Conservation (phyloP, 257 asterid species). For the Cinchona pubescens region DNA sequence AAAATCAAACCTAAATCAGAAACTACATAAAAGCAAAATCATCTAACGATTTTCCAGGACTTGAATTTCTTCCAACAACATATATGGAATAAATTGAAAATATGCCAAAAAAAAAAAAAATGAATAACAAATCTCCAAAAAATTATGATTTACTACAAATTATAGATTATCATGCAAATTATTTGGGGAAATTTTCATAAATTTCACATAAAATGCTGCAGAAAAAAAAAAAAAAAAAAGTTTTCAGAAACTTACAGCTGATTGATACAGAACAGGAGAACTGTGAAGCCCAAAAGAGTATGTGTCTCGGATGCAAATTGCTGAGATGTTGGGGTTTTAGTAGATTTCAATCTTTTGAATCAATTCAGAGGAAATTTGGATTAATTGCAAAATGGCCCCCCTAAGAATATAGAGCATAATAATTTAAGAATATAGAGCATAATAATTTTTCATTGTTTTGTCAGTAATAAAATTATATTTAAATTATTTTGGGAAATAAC, state of each 20-base stretch:
- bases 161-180: neutral
- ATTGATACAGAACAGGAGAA: neutral
- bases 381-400: too few species aligned
- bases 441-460: too few species aligned
- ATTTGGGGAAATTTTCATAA: neutral
- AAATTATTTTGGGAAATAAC: too few species aligned
- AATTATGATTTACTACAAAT: neutral
- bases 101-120: neutral
- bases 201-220: neutral
- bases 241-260: neutral
- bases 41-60: too few species aligned
- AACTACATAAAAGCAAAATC: too few species aligned
- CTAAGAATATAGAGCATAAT: too few species aligned
- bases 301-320: neutral
- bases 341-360: neutral
- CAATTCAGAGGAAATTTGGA: neutral
- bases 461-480: too few species aligned
- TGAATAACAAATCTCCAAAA: neutral
- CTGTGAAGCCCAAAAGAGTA: neutral
- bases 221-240: neutral
- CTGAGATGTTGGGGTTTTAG: neutral
- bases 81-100: too few species aligned
- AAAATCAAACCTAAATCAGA: conserved; percentile 4
- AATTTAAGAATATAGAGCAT: too few species aligned
- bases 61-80: too few species aligned